Evolutionary conservation across 257 asterid genomes (phyloP).

Genomic region (Scutellaria minor): DNA sequence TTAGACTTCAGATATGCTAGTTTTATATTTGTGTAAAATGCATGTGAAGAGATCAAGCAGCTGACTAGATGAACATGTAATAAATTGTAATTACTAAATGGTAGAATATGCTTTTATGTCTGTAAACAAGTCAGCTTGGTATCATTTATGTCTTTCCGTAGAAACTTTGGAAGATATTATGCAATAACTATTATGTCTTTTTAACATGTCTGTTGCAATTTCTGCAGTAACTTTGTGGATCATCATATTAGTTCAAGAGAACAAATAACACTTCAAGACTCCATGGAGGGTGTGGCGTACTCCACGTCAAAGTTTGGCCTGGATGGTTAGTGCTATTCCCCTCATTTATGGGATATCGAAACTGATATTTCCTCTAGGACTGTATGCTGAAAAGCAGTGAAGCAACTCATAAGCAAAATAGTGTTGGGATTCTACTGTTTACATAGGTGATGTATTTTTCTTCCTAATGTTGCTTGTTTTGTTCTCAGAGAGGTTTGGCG

Average conservation of each 20-base stretch:
- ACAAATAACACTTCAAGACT: constrained; percentile 97
- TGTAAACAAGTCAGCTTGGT: constrained; percentile 13
- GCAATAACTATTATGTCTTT: not conserved
- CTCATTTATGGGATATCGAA: not conserved
- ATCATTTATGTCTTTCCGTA: not conserved
- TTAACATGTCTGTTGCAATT: constrained; percentile 38
- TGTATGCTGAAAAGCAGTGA: constrained; percentile 11
- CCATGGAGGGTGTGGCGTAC: constrained; percentile 78
- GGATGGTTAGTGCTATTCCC: constrained; percentile 73
- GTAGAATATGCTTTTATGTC: constrained; percentile 5
- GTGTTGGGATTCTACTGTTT: constrained; percentile 7
- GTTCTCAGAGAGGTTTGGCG: constrained; percentile 93
- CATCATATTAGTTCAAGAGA: constrained; percentile 98
- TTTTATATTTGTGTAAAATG: not conserved
- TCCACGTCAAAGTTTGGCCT: constrained; percentile 93
- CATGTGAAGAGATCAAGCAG: not conserved
- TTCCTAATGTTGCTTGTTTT: constrained; percentile 33
- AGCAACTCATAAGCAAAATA: constrained; percentile 18
- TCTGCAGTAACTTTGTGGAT: constrained; percentile 89
- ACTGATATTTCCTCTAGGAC: constrained; percentile 9
- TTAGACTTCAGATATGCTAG: not conserved
- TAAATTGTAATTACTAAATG: constrained; percentile 7
- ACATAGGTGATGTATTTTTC: constrained; percentile 19
- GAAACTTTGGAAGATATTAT: not conserved
- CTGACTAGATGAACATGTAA: constrained; percentile 22